Evolutionary conservation across 192 early-diverging fungal genomes (phyloP), one percentile per base, ranked within the genome.

Genomic region (Umbelopsis sp.): DNA sequence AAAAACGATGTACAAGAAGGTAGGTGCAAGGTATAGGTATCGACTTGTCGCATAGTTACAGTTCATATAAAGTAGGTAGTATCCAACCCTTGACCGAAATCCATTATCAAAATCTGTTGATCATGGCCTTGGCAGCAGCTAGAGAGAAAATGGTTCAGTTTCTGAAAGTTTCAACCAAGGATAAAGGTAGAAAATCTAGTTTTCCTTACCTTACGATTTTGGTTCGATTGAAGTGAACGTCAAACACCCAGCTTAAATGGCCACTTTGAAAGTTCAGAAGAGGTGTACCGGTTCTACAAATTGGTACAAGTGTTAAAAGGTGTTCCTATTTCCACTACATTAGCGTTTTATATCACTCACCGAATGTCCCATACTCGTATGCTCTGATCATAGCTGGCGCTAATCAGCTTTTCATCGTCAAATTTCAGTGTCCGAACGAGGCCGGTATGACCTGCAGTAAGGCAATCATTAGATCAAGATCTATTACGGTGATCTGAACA

Each of bases 341-440:
- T n/a, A 41, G 12, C 8, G 7, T 11, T 41, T 41, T 41, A 41
- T 41, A 41, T 11, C 38, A 41, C 69, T 71, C 71, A 78, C 41
- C 83, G 82, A 45, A 92, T 80, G 76, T 99, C 94, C 98, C 97
- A 99, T 41, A 99, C 91, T 79, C 94, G 94, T 66, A 99, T 91
- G 3, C 91, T 89, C 69, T 98, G 91, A 78, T 99, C 97, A 79
- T 98, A 98, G 20, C 91, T 91, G 6, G 95, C 97, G 34, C 89
- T 92, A 2, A 98, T 94, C 0, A 79, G 65, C 25, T 66, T 65
- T n/a, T 93, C 84, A 5, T 91, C 80, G 56, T 94, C 92, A 78
- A 90, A 97, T 71, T 93, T 90, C 29, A 98, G 76, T 5, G 97
- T 96, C 66, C 97, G 88, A 20, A 95, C 93, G 21, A 95, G 66